Base-by-base conservation (phyloP, 2,329 filamentous ascomycete species). In the Acrocalymma vagum region DNA sequence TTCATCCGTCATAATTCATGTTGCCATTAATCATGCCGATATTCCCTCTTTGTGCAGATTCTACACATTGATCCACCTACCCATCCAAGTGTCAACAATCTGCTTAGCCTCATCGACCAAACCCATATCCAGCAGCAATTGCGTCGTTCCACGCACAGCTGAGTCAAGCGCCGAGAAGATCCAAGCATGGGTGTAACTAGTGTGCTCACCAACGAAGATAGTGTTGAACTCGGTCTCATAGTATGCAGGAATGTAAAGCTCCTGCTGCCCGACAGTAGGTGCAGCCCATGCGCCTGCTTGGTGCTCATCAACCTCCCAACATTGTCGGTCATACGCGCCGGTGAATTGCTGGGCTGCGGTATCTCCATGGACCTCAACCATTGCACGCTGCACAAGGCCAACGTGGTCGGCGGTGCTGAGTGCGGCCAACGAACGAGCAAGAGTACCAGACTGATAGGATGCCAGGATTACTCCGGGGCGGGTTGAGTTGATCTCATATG, bases 111-210 rank as follows among this genome's bases (percentile, higher is more conserved):
- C 85, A 60, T 88, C 85, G 0, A 88, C 84, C 29, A 88, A 63
- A 0, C 85, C 85, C 58, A 87, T 69, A 65, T 79, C 79, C 13
- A 87, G 70, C 62, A 88, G 66, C 45, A 88, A 52, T 66, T 89
- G 84, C 4, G 83, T 76, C 0, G 82, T 81, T 0, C 85, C 83
- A 1, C 86, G 73, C 2, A 88, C 80, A 0, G 83, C 85, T 9
- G 81, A 85, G 59, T 89, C 85, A 4, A 89, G 69, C 1, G 86
- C 85, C 3, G 79, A 82, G 21, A 80, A 79, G 33, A 87, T 85
- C 85, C 84, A 88, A 1, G 84, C 85, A 58, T 89, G 86, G 0
- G 86, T 90, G 59, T 85, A 87, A 6, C 78, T 81, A 0, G 85
- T 88, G 59, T 88, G 85, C 63, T 89, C 86, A 2, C 71, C 70